These are phyloP conservation scores for Dioszegia aurantiaca DNA, from an alignment of 768 basidiomycete species.

Conservation along the genomic window DNA sequence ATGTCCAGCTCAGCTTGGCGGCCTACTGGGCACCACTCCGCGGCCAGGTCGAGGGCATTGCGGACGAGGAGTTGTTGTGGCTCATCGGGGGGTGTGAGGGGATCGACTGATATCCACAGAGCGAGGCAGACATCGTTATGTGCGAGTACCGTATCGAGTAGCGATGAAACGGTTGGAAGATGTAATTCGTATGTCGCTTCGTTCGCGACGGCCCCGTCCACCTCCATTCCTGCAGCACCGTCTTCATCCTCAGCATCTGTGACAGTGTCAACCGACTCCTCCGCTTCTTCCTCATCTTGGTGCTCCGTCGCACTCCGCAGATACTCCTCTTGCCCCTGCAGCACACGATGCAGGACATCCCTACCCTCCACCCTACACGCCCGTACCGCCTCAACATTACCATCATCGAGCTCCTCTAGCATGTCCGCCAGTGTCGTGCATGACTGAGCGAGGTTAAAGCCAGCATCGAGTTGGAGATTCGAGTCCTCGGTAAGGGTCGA, in stretches of 20 bases:
- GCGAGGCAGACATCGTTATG: slow-evolving; percentile 33
- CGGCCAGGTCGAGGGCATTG: slow-evolving; percentile 28
- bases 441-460: slow-evolving; percentile 46
- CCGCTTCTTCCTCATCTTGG: slow-evolving; percentile 28
- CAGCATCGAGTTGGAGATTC: slow-evolving; percentile 42
- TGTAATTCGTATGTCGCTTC: slow-evolving; percentile 38
- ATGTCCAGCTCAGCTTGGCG: slow-evolving; percentile 46
- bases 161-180: slow-evolving; percentile 39
- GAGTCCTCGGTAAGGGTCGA: slow-evolving; percentile 33
- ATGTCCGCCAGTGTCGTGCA: slow-evolving; percentile 41
- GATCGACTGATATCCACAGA: slow-evolving; percentile 33
- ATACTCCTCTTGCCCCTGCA: slow-evolving; percentile 44
- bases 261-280: slow-evolving; percentile 21
- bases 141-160: slow-evolving; percentile 37
- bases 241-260: slow-evolving; percentile 20
- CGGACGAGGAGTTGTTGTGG: slow-evolving; percentile 35
- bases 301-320: slow-evolving; percentile 20
- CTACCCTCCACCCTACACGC: slow-evolving; percentile 37
- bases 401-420: slow-evolving; percentile 35
- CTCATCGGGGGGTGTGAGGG: slow-evolving; percentile 25
- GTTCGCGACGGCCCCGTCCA: slow-evolving; percentile 14
- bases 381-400: slow-evolving; percentile 21
- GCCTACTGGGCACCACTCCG: slow-evolving; percentile 18
- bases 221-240: slow-evolving; percentile 27
- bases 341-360: slow-evolving; percentile 33